phyloP scores from a whole-genome alignment of 2,329 filamentous ascomycete species.

The Madurella fahalii region DNA sequence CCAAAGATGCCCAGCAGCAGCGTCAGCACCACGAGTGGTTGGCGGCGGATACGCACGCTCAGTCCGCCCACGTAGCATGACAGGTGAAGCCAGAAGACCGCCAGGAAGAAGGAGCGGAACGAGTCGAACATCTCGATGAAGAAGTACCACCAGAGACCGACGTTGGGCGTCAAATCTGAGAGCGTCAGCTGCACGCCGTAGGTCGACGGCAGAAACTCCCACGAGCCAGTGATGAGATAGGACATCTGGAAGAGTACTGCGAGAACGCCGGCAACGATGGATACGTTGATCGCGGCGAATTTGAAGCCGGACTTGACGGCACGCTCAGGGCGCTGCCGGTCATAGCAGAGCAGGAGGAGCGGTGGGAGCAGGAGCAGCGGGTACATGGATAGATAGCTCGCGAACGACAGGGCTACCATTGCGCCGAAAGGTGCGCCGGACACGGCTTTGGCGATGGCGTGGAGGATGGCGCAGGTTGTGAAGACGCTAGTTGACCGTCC shows the following conservation, averaged over 20 bases:
- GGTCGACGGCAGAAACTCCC: constrained; percentile 82
- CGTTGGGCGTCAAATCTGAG: constrained; percentile 89
- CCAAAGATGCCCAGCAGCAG: constrained; percentile 86
- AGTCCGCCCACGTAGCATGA: constrained; percentile 84
- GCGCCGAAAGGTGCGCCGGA: constrained; percentile 68
- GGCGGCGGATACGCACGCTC: constrained; percentile 73
- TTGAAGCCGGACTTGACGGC: constrained; percentile 34
- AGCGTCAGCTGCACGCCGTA: constrained; percentile 91
- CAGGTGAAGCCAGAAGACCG: constrained; percentile 96
- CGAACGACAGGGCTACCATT: constrained; percentile 80
- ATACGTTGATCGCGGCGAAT: constrained; percentile 54
- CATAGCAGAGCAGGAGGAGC: constrained; percentile 74
- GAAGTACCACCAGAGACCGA: constrained; percentile 99
- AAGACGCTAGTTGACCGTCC: constrained; percentile 86
- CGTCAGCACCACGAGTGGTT: constrained; percentile 81
- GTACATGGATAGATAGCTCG: constrained; percentile 88
- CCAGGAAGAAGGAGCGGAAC: constrained; percentile 94
- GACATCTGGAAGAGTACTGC: constrained; percentile 66
- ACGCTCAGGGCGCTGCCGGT: constrained; percentile 47
- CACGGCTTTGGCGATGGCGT: constrained; percentile 77
- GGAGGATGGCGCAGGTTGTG: constrained; percentile 81
- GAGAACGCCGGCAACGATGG: constrained; percentile 52
- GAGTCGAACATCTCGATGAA: constrained; percentile 99
- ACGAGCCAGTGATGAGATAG: constrained; percentile 70
- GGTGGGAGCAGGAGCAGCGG: constrained; percentile 83